Conservation (phyloP, 495 filamentous ascomycete genomes). For the Schizothecium vesticola region DNA sequence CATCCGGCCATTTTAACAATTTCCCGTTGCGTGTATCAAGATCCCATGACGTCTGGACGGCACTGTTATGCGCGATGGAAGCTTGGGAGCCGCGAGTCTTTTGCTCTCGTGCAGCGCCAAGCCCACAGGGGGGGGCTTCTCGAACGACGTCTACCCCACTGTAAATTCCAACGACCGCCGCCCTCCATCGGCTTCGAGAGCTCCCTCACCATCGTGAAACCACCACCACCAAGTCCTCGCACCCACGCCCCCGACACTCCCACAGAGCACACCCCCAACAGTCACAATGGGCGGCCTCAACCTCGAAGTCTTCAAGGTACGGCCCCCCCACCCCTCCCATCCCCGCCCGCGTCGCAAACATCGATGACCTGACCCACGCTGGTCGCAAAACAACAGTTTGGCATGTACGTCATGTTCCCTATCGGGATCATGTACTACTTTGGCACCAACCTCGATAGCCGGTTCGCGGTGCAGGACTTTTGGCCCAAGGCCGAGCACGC, state of each 20-base stretch:
- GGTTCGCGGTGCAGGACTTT: constrained; percentile 84
- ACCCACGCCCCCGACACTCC: not conserved
- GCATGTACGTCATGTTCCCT: constrained; percentile 97
- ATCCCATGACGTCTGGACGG: not conserved
- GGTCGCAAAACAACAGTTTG: constrained; percentile 57
- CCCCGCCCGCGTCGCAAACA: not conserved
- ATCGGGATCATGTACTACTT: constrained; percentile 99
- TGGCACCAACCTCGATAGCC: constrained; percentile 92
- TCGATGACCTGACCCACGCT: not conserved
- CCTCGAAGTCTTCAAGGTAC: constrained; percentile 93
- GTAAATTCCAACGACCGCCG: constrained; percentile 1
- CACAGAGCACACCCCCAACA: not conserved
- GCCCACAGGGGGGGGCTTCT: not conserved
- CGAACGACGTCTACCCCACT: constrained; percentile 4
- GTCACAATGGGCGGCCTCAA: constrained; percentile 71
- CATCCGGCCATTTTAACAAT: not conserved
- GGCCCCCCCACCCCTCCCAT: constrained; percentile 4
- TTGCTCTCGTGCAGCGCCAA: not conserved
- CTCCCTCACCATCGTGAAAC: constrained; percentile 29
- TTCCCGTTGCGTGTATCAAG: not conserved
- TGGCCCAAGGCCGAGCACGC: constrained; percentile 86
- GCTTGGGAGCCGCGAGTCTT: not conserved
- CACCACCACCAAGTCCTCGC: not conserved
- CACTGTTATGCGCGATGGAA: not conserved
- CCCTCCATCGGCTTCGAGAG: constrained; percentile 34